Evolutionary conservation across 2,329 filamentous ascomycete species (phyloP), one percentile per base, ranked within the genome.

Genomic region (Alternaria triticina): DNA sequence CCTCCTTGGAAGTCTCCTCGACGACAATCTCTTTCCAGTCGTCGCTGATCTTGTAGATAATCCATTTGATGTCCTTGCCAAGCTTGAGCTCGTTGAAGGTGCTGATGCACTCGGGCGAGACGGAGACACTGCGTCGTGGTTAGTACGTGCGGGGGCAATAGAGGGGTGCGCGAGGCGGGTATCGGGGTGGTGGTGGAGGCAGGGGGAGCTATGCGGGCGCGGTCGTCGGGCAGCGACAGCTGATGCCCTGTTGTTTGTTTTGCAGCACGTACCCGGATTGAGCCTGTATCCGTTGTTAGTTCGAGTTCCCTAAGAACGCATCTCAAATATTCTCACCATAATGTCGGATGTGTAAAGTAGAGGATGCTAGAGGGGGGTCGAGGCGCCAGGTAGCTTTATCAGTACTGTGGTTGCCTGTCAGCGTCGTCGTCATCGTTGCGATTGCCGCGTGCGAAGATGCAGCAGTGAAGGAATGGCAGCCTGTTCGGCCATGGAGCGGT

Each of bases 1-100:
- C 83, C 73, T 89, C 85, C 66, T 83, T 83, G 62, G 89, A 91
- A 58, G 88, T 86, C 80, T 92, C 89, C 82, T 95, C 92, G 74
- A 96, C 88, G 63, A 91, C 89, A 79, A 96, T 93, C 83, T 93
- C 83, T 83, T 90, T 93, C 87, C 89, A 89, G 85, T 94, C 87
- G 82, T 94, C 91, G 70, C 89, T 90, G 80, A 96, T 89, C 87
- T 94, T 93, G 90, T 88, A 95, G 86, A 96, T 89, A 84, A 96
- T 91, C 87, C 88, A 96, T 84, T 93, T 94, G 74, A 80, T 77
- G 85, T 89, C 86, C 85, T 94, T 94, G 83, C 83, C 86, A 74
- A 94, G 89, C 88, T 95, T 95, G 71, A 95, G 87, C 73, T 94
- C 90, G 82, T 94, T 93, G 87, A 90, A 95, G 69, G 81, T 80